Base-by-base conservation (phyloP, 805 yeast species). In the Jamesozyma piceae region DNA sequence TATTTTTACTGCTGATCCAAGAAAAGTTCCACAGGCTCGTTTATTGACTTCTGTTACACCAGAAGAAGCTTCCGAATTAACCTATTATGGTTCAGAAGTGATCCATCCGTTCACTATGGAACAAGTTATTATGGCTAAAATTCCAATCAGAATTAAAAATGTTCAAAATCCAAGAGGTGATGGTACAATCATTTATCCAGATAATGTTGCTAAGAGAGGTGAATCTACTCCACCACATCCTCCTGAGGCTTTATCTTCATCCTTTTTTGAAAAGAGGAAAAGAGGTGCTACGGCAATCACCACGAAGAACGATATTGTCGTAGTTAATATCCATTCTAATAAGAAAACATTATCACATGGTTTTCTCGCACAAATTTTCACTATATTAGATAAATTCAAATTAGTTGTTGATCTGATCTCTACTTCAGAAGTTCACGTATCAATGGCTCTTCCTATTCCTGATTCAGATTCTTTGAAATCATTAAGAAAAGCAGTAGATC, bases 81-180 rank as follows among this genome's bases (percentile, higher is more conserved):
- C 98, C 1, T 92, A 92, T 65, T 92, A 92, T 60, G 98, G 98
- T 36, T 82, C 94, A 2, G 98, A 92, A 67, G 98, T 92, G 51
- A 92, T 92, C 54, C 98, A 92, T 60, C 98, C 98, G 3, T 89
- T 92, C 71, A 92, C 98, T 19, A 92, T 92, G 98, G 97, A 90
- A 67, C 98, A 92, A 68, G 98, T 90, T 44, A 92, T 92, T 54
- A 78, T 80, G 53, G 97, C 97, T 20, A 85, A 82, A 60, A 92
- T 92, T 59, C 98, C 98, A 37, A 92, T 92, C 61, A 78, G 97
- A 60, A 92, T 92, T 57, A 92, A 92, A 65, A 92, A 92, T 63
- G 98, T 92, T 42, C 89, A 78, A 64, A 90, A 90, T 63, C 97
- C 97, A 40, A 62, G 60, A n/a, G 97, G 97, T 37, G 74, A 73